Conservation (phyloP, 1,139 yeast species). For the Entelexis sorbosivorans region DNA sequence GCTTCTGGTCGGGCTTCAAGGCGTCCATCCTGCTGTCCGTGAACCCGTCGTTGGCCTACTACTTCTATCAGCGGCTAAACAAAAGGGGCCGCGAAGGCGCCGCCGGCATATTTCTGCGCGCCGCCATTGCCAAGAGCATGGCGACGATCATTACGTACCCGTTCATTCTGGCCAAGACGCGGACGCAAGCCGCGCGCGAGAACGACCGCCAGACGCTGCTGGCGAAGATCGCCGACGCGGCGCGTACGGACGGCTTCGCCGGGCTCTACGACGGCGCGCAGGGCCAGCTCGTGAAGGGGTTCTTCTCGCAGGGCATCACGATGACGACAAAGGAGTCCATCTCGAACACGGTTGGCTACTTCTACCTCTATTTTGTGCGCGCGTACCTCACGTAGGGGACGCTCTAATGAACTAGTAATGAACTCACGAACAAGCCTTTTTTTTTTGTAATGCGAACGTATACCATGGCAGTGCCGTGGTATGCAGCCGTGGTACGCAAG, state of each 20-base stretch:
- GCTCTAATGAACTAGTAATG: background rate
- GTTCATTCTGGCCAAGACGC: conserved; percentile 47
- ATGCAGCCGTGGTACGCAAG: no score
- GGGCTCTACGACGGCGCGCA: conserved; percentile 58
- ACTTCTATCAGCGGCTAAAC: conserved; percentile 26
- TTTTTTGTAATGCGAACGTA: no score
- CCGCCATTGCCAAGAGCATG: conserved; percentile 30
- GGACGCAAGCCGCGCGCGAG: conserved; percentile 47
- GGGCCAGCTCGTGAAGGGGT: conserved; percentile 31
- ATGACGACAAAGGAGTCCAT: conserved; percentile 32
- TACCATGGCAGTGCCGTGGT: no score
- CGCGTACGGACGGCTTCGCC: conserved; percentile 46
- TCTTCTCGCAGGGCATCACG: conserved; percentile 32
- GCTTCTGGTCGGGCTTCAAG: conserved; percentile 68
- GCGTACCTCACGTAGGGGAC: background rate
- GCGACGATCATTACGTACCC: conserved; percentile 31
- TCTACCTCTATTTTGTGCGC: conserved; percentile 5
- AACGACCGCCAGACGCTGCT: conserved; percentile 52
- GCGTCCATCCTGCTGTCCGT: conserved; percentile 59
- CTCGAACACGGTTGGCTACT: conserved; percentile 25
- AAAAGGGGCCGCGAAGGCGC: conserved; percentile 27
- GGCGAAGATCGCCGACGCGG: conserved; percentile 50
- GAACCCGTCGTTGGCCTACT: conserved; percentile 67
- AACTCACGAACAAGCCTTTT: background rate
- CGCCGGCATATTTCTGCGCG: conserved; percentile 26